Conservation (phyloP, 1,284 basidiomycete genomes). For the Ceratorhiza oryzae-sativae region DNA sequence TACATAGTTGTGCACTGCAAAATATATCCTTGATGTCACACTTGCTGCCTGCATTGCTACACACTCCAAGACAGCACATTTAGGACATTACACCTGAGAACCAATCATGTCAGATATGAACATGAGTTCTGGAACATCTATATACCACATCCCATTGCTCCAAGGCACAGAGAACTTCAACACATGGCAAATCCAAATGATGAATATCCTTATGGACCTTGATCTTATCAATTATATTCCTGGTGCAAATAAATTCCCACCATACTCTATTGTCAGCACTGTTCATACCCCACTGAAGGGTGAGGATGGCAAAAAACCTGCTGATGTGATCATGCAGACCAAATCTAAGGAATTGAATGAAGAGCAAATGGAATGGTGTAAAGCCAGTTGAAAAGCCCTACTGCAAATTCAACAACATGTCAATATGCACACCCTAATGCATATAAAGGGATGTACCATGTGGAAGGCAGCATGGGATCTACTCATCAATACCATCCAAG, state of each 20-base stretch:
- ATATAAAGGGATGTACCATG: background rate
- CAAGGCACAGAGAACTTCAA: constrained; percentile 16
- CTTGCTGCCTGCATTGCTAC: background rate
- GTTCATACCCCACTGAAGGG: too few species aligned
- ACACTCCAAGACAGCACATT: background rate
- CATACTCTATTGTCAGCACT: too few species aligned
- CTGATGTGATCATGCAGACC: background rate
- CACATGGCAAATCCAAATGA: constrained; percentile 8
- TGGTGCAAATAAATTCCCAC: background rate
- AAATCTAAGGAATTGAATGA: background rate
- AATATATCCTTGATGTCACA: background rate
- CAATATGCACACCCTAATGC: background rate
- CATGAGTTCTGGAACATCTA: background rate
- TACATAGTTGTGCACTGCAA: background rate
- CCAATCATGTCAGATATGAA: background rate
- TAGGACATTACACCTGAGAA: background rate
- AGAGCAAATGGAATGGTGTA: background rate
- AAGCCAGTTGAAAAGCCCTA: background rate
- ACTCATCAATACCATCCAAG: background rate
- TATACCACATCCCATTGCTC: background rate
- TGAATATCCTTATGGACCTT: constrained; percentile 8
- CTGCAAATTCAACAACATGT: background rate
- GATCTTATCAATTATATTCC: background rate
- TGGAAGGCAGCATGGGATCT: background rate
- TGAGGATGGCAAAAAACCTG: too few species aligned